A percentile compares a stretch with the other conserved stretches of the same genome.
These are phyloP conservation scores for Xylaria telfairii DNA, from an alignment of 495 filamentous ascomycete species.

Conservation along the genomic window DNA sequence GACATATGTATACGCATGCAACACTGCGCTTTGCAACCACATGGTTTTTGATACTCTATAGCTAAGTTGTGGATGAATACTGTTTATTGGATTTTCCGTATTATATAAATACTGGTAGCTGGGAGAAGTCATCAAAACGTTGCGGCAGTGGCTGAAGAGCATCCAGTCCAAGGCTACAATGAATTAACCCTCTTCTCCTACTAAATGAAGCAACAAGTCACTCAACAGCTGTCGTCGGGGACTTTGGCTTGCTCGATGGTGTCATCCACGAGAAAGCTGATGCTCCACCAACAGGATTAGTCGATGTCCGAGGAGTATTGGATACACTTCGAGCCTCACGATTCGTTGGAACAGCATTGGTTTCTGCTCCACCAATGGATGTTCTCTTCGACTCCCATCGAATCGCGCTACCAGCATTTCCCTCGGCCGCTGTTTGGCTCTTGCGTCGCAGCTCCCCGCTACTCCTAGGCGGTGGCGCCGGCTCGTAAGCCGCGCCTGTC, in stretches of 20 bases:
- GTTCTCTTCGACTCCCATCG: slow-evolving; percentile 51
- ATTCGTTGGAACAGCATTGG: slow-evolving; percentile 39
- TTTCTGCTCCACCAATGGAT: slow-evolving; percentile 30
- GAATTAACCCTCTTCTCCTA: slow-evolving; percentile 1
- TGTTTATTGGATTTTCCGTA: slow-evolving; percentile 18
- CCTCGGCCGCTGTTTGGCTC: slow-evolving; percentile 43
- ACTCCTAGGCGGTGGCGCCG: slow-evolving; percentile 40
- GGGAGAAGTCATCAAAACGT: slow-evolving; percentile 13
- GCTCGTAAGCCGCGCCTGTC: slow-evolving; percentile 56
- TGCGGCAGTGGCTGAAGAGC: slow-evolving; percentile 3
- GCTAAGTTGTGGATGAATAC: neutral
- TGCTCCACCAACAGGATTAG: slow-evolving; percentile 89
- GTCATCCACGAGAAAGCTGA: slow-evolving; percentile 94
- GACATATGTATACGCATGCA: neutral
- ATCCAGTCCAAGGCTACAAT: slow-evolving; percentile 1
- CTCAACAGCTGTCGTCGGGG: slow-evolving; percentile 43
- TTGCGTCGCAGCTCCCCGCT: slow-evolving; percentile 50
- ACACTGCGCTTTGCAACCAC: neutral
- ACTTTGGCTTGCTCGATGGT: slow-evolving; percentile 45
- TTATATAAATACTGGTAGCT: slow-evolving; percentile 23
- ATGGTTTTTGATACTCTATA: neutral
- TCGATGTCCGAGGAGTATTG: slow-evolving; percentile 48
- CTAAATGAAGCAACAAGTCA: slow-evolving; percentile 22
- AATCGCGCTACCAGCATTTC: slow-evolving; percentile 37
- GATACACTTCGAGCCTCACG: slow-evolving; percentile 49